These are phyloP conservation scores for Colletotrichum godetiae DNA, from an alignment of 2,329 filamentous ascomycete species.

Conservation along the genomic window DNA sequence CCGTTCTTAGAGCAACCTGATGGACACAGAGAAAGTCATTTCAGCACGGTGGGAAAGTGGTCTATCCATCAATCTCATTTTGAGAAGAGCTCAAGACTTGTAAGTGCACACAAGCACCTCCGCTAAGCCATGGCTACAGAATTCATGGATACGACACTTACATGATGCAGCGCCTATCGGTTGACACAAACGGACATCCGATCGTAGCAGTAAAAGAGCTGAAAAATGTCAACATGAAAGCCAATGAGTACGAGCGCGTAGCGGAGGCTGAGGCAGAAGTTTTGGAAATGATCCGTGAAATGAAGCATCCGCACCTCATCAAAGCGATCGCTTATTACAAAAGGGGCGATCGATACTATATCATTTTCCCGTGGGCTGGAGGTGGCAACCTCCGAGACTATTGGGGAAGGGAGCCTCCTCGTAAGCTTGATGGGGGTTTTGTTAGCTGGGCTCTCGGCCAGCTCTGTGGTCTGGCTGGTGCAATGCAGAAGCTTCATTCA, in stretches of 20 bases:
- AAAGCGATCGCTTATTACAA: background rate
- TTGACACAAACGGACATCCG: background rate
- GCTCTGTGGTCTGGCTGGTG: background rate
- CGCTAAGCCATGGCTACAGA: too few species aligned
- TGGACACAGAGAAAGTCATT: background rate
- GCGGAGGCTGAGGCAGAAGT: background rate
- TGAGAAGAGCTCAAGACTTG: background rate
- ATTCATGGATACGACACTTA: background rate
- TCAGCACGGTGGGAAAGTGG: background rate
- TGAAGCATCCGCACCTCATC: conserved; percentile 3
- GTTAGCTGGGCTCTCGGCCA: background rate
- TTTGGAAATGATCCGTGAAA: background rate
- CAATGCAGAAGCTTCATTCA: background rate
- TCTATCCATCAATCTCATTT: background rate
- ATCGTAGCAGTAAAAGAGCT: background rate
- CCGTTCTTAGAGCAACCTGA: background rate
- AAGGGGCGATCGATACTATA: background rate
- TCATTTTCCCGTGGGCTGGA: conserved; percentile 17
- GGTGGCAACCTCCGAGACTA: conserved; percentile 19
- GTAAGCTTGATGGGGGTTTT: background rate
- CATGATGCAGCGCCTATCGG: background rate
- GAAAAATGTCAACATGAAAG: background rate
- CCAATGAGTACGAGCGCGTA: background rate
- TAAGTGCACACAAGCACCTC: background rate
- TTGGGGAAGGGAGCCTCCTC: background rate